Percentiles rank a stretch among this genome's conserved stretches.
These are phyloP conservation scores for Chytriomyces confervae DNA, from an alignment of 192 early-diverging fungal species.

Conservation along the genomic window DNA sequence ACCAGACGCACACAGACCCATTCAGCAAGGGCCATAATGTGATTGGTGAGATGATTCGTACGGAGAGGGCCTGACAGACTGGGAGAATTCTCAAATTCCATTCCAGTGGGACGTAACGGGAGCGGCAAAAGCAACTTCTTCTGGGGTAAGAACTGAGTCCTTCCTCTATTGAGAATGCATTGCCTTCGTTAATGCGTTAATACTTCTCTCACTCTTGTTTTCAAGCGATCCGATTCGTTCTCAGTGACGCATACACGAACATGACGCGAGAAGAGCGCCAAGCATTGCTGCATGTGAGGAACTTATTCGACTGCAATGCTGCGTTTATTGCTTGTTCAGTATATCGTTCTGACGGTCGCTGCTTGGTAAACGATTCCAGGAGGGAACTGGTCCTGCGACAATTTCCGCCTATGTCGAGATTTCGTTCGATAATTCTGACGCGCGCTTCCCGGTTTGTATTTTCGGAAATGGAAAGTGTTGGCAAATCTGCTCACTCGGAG, in stretches of 20 bases:
- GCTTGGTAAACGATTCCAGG: slow-evolving; percentile 54
- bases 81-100: not conserved
- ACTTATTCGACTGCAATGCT: not conserved
- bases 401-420: slow-evolving; percentile 97
- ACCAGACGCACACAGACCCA: slow-evolving; percentile 91
- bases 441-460: slow-evolving; percentile 81
- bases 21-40: slow-evolving; percentile 95
- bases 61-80: not conserved
- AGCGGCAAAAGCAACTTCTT: slow-evolving; percentile 99
- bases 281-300: slow-evolving; percentile 81
- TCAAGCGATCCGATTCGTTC: slow-evolving; percentile 90
- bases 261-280: slow-evolving; percentile 94
- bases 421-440: slow-evolving; percentile 95
- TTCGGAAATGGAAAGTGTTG: not conserved
- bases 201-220: not conserved
- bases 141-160: slow-evolving; percentile 63
- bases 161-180: not conserved
- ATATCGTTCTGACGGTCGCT: not conserved
- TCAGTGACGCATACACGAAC: slow-evolving; percentile 94
- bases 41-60: slow-evolving; percentile 66
- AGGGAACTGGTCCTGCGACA: slow-evolving; percentile 87
- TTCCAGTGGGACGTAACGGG: slow-evolving; percentile 90
- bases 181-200: not conserved
- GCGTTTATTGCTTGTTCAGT: slow-evolving; percentile 6
- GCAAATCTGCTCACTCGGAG: not conserved